phyloP scores from a whole-genome alignment of 306 rosid genomes.

The Nissolia schottii region DNA sequence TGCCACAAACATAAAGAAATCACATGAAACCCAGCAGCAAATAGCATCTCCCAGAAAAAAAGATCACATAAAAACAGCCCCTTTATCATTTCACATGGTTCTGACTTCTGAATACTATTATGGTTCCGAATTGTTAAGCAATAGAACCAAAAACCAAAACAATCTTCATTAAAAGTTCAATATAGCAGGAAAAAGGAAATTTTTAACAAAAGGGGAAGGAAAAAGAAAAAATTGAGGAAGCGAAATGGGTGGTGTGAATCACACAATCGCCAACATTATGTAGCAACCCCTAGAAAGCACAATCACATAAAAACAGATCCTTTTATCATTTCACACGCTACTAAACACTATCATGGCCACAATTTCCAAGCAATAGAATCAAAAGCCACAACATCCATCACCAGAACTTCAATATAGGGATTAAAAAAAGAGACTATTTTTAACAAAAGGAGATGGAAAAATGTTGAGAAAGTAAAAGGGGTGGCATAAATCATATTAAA shows the following conservation, averaged over 20 bases:
- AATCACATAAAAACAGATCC: not conserved
- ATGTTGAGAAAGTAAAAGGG: not conserved
- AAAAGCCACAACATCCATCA: not conserved
- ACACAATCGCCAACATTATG: not conserved
- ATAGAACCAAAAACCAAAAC: not conserved
- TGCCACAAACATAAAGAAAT: constrained; percentile 23
- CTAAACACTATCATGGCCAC: not conserved
- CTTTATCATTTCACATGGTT: not conserved
- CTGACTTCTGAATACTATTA: no score
- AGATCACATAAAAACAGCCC: not conserved
- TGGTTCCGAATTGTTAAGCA: not conserved
- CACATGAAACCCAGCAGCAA: not conserved
- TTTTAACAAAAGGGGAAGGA: not conserved
- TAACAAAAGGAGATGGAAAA: not conserved
- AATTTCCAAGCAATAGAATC: not conserved
- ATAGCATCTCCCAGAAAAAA: no score
- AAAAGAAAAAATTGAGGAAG: not conserved
- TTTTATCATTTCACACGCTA: not conserved
- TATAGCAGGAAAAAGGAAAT: not conserved
- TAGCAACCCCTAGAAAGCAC: not conserved
- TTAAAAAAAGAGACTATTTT: not conserved
- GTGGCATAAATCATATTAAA: not conserved
- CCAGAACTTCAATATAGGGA: not conserved
- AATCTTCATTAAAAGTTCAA: not conserved
- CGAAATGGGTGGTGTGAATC: not conserved